Conservation (phyloP, 805 yeast species). For the Dipodascus albidus region DNA sequence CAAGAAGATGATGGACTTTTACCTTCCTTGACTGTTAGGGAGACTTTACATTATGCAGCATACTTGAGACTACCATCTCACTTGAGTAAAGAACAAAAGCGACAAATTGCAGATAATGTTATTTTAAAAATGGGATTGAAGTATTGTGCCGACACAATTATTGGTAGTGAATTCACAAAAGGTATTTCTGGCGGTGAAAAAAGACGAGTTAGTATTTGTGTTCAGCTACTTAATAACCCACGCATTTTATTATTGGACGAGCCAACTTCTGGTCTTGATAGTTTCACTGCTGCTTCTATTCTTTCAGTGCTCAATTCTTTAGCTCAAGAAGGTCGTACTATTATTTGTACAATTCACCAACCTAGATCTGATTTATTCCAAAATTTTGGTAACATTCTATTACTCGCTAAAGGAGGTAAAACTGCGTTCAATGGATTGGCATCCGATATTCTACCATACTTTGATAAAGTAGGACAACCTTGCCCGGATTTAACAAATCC, state of each 20-base stretch:
- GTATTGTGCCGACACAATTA: constrained; percentile 67
- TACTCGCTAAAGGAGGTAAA: constrained; percentile 62
- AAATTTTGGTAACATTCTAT: constrained; percentile 56
- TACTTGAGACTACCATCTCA: constrained; percentile 43
- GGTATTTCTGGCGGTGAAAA: constrained; percentile 76
- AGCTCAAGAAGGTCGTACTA: constrained; percentile 48
- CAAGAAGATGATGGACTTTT: constrained; percentile 70
- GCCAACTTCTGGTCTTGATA: constrained; percentile 83
- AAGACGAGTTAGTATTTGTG: constrained; percentile 71
- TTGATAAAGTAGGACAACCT: constrained; percentile 36
- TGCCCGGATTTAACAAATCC: constrained; percentile 55
- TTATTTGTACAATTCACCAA: constrained; percentile 73
- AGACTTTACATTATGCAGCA: constrained; percentile 66
- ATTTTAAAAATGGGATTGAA: constrained; percentile 56
- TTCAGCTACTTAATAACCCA: constrained; percentile 64
- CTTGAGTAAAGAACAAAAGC: constrained; percentile 33
- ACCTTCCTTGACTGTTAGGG: constrained; percentile 64
- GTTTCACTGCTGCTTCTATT: constrained; percentile 64
- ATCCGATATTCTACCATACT: constrained; percentile 34
- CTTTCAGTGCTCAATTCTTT: constrained; percentile 46
- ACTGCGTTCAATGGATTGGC: constrained; percentile 60
- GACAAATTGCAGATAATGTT: constrained; percentile 39
- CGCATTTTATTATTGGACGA: constrained; percentile 68
- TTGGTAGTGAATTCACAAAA: constrained; percentile 47
- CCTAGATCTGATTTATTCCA: constrained; percentile 59